Conservation (phyloP, 371 early-diverging fungal species). For the Apophysomyces trapeziformis region DNA sequence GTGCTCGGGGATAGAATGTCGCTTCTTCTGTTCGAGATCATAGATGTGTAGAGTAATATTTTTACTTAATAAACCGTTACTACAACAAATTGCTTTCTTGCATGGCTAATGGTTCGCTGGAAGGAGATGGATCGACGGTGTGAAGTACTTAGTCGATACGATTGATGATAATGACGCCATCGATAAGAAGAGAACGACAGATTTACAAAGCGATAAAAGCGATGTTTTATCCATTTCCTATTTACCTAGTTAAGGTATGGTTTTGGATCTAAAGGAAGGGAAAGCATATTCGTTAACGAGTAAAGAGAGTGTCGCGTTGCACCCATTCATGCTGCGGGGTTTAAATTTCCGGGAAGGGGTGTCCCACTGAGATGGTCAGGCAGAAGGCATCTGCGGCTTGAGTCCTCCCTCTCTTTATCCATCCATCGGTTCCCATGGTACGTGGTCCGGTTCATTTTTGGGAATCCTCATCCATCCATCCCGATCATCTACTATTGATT, state of each 20-base stretch:
- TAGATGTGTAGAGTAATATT: too few relatives aligned
- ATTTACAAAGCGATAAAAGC: not conserved
- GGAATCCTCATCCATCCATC: not conserved
- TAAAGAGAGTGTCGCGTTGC: not conserved
- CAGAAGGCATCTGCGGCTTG: not conserved
- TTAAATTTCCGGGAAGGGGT: not conserved
- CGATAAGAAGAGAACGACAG: not conserved
- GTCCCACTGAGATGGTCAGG: not conserved
- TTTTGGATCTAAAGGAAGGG: too few relatives aligned
- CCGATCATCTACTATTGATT: not conserved
- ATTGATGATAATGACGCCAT: too few relatives aligned
- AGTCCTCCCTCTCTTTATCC: not conserved
- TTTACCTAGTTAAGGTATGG: too few relatives aligned
- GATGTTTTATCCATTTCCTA: not conserved
- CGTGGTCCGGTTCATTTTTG: not conserved
- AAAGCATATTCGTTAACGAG: too few relatives aligned
- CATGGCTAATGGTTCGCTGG: too few relatives aligned
- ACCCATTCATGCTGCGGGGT: slow-evolving; percentile 2
- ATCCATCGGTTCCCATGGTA: slow-evolving; percentile 2
- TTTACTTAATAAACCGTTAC: too few relatives aligned
- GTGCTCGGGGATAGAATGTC: too few relatives aligned
- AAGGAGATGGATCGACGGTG: too few relatives aligned
- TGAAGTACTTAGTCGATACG: too few relatives aligned
- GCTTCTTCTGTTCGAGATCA: too few relatives aligned
- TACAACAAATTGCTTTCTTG: too few relatives aligned